Percentiles rank a stretch among this genome's conserved stretches.
phyloP scores from a whole-genome alignment of 2,329 filamentous ascomycete species.

The Diplodia mutila region DNA sequence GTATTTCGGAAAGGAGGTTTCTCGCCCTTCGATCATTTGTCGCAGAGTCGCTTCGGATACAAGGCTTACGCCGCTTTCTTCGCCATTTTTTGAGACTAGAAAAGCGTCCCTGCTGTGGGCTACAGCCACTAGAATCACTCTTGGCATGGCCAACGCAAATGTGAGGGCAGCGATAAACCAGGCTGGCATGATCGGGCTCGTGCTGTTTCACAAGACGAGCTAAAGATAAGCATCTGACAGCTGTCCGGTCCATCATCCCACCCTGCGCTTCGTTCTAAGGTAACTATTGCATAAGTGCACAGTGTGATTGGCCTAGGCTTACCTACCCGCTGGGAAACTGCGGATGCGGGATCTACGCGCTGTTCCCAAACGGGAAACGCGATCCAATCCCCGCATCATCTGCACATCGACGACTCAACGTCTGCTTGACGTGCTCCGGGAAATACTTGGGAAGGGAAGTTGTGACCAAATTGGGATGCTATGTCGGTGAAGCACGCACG shows the following conservation, averaged over 20 bases:
- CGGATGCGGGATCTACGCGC: conserved; percentile 8
- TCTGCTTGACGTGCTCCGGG: not conserved
- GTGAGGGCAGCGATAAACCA: not conserved
- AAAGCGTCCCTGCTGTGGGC: not conserved
- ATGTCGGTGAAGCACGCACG: not conserved
- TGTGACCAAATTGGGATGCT: conserved; percentile 2
- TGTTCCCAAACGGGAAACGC: conserved; percentile 22
- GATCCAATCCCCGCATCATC: conserved; percentile 25
- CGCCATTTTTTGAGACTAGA: not conserved
- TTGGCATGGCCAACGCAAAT: not conserved
- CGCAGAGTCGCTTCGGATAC: too few species aligned
- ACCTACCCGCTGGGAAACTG: not conserved
- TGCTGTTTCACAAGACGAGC: not conserved
- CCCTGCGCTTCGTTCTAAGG: not conserved
- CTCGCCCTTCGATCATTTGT: too few species aligned
- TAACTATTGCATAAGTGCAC: not conserved
- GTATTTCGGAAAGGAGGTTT: not conserved
- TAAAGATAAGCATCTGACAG: conserved; percentile 6
- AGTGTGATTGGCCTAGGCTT: not conserved
- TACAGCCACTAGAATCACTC: not conserved
- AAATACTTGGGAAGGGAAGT: not conserved
- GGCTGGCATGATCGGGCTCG: not conserved
- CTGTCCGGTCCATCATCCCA: not conserved
- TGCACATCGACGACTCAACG: not conserved
- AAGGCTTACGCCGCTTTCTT: not conserved